A percentile compares a stretch with the other conserved stretches of the same genome.
These are phyloP conservation scores for Cercospora beticola DNA, from an alignment of 2,329 filamentous ascomycete genomes.

Conservation along the genomic window DNA sequence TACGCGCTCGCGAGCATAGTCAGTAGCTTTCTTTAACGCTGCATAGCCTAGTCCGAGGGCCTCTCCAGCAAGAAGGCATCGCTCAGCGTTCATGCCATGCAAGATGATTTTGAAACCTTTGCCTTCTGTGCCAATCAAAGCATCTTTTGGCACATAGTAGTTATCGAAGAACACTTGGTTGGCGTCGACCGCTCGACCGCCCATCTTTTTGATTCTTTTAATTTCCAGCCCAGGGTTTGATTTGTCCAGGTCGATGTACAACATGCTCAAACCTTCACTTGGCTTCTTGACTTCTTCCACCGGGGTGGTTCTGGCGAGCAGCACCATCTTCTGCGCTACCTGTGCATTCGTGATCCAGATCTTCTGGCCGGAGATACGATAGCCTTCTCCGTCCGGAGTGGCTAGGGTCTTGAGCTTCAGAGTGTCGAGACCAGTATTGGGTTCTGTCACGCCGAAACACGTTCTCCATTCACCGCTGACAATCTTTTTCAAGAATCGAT, in stretches of 20 bases:
- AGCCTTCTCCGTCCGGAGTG: conserved; percentile 59
- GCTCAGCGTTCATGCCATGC: conserved; percentile 53
- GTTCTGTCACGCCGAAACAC: conserved; percentile 85
- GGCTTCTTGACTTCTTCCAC: conserved; percentile 66
- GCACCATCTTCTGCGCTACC: conserved; percentile 78
- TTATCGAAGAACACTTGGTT: conserved; percentile 88
- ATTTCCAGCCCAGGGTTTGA: conserved; percentile 60
- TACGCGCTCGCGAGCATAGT: conserved; percentile 50
- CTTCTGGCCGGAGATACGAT: conserved; percentile 73
- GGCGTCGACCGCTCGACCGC: conserved; percentile 75
- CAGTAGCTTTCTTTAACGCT: conserved; percentile 44
- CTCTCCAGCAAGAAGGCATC: conserved; percentile 64
- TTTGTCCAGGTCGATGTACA: conserved; percentile 74
- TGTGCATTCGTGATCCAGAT: conserved; percentile 89
- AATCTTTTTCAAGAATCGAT: conserved; percentile 66
- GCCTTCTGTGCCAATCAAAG: conserved; percentile 69
- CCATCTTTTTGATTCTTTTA: conserved; percentile 80
- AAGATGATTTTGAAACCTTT: conserved; percentile 70
- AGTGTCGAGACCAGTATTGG: conserved; percentile 76
- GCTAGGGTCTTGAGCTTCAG: conserved; percentile 68
- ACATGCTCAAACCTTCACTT: conserved; percentile 74
- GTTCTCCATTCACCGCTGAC: conserved; percentile 69
- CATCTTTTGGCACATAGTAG: conserved; percentile 64
- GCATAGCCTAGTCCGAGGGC: conserved; percentile 78
- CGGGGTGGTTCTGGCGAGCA: conserved; percentile 73